These are phyloP conservation scores for Coemansia reversa DNA, from an alignment of 192 early-diverging fungal species.

Conservation along the genomic window DNA sequence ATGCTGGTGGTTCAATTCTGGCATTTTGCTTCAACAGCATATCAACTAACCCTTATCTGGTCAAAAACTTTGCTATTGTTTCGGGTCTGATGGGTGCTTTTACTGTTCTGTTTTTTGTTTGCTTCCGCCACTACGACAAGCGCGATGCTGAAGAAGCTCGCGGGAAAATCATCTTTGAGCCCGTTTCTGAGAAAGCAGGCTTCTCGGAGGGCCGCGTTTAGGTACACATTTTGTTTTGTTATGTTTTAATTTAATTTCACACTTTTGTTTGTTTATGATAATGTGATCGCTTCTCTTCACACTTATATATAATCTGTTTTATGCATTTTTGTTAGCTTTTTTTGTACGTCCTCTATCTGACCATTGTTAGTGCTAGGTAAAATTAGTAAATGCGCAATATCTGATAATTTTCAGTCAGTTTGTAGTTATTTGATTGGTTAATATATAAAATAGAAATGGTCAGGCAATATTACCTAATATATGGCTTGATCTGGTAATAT, in stretches of 20 bases:
- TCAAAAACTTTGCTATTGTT: slow-evolving; percentile 65
- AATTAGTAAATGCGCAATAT: too few relatives aligned
- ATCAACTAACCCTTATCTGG: slow-evolving; percentile 58
- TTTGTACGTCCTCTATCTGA: too few relatives aligned
- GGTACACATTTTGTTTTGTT: not conserved
- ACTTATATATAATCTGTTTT: too few relatives aligned
- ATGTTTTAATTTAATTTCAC: not conserved
- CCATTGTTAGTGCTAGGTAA: too few relatives aligned
- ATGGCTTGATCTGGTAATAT: too few relatives aligned
- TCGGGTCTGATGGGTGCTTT: slow-evolving; percentile 49
- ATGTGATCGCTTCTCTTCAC: too few relatives aligned
- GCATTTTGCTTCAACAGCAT: slow-evolving; percentile 59
- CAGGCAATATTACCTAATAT: too few relatives aligned
- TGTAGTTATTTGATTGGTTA: too few relatives aligned
- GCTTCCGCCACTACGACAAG: slow-evolving; percentile 58
- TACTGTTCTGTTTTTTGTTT: slow-evolving; percentile 53
- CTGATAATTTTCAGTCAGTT: too few relatives aligned
- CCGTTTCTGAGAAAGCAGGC: not conserved
- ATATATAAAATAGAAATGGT: too few relatives aligned
- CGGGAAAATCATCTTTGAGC: not conserved
- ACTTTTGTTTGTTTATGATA: too few relatives aligned
- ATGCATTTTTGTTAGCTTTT: too few relatives aligned
- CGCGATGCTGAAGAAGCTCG: slow-evolving; percentile 27
- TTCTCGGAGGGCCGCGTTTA: not conserved
- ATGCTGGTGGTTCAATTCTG: slow-evolving; percentile 59